phyloP scores from a whole-genome alignment of 2,329 filamentous ascomycete genomes.

The Fusarium longipes region DNA sequence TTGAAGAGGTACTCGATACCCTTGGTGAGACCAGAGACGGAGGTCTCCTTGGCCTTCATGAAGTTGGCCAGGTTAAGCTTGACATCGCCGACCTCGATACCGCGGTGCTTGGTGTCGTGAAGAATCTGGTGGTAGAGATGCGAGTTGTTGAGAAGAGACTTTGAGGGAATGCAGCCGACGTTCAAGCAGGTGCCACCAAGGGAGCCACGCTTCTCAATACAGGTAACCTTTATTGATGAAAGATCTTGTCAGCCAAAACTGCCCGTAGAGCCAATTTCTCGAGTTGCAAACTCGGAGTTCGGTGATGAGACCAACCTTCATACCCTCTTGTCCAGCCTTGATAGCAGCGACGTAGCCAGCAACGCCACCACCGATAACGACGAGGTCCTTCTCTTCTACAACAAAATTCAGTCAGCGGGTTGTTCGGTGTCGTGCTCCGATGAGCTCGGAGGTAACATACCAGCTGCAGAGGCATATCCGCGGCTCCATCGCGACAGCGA shows the following conservation, averaged over 20 bases:
- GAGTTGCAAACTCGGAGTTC: not conserved
- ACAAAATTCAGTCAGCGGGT: slow-evolving; percentile 34
- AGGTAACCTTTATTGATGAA: slow-evolving; percentile 74
- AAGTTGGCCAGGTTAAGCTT: slow-evolving; percentile 94
- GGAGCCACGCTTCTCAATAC: slow-evolving; percentile 96
- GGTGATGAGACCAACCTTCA: slow-evolving; percentile 73
- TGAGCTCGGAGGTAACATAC: slow-evolving; percentile 53
- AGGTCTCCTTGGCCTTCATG: slow-evolving; percentile 98
- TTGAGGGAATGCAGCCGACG: slow-evolving; percentile 98
- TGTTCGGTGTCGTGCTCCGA: slow-evolving; percentile 26
- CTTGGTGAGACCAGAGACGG: slow-evolving; percentile 90
- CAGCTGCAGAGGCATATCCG: slow-evolving; percentile 68
- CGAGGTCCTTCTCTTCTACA: slow-evolving; percentile 91
- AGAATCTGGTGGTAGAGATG: slow-evolving; percentile 97
- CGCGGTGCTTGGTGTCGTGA: slow-evolving; percentile 96
- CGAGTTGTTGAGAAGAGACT: slow-evolving; percentile 99
- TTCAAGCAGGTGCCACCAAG: slow-evolving; percentile 98
- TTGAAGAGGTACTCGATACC: slow-evolving; percentile 98
- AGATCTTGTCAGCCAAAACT: slow-evolving; percentile 28
- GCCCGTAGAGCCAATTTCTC: slow-evolving; percentile 5
- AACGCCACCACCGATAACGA: slow-evolving; percentile 98
- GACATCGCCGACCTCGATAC: slow-evolving; percentile 97
- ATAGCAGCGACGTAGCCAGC: slow-evolving; percentile 99
- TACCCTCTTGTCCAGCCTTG: slow-evolving; percentile 96
- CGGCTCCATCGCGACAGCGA: slow-evolving; percentile 65